Evolutionary conservation across 2,329 filamentous ascomycete species (phyloP).

Genomic region (Xylaria polymorpha): DNA sequence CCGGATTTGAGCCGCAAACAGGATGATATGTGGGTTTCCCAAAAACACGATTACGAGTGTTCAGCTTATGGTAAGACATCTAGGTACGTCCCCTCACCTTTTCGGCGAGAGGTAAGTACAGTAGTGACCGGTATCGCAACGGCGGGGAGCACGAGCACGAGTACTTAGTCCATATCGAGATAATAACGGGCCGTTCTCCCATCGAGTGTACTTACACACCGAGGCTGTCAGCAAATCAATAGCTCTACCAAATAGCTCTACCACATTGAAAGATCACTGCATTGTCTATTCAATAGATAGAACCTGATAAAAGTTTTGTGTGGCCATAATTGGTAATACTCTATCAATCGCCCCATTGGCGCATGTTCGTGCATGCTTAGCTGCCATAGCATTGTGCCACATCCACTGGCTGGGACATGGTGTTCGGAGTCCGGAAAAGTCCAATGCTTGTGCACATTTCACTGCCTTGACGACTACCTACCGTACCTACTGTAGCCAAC

Average conservation of each 20-base stretch:
- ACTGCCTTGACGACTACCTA: neutral
- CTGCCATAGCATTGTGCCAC: neutral
- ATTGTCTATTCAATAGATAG: constrained; percentile 5
- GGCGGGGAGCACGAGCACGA: neutral
- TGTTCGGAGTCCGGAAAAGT: constrained; percentile 33
- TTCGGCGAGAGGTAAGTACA: no score
- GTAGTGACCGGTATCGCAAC: neutral
- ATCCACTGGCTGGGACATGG: constrained; percentile 10
- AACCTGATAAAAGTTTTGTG: neutral
- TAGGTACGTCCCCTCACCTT: neutral
- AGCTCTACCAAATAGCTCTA: neutral
- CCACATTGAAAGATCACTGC: constrained; percentile 3
- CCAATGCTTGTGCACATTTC: neutral
- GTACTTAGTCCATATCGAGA: neutral
- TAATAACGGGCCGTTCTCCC: neutral
- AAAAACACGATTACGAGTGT: constrained; percentile 19
- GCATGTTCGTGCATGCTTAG: neutral
- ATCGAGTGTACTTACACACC: neutral
- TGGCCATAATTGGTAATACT: constrained; percentile 1
- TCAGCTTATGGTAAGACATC: neutral
- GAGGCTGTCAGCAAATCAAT: neutral
- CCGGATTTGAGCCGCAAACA: constrained; percentile 20
- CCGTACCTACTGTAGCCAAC: neutral
- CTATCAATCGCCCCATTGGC: constrained; percentile 4
- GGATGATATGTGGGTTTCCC: constrained; percentile 11